Evolutionary conservation across 2,329 filamentous ascomycete species (phyloP).

Genomic region (Triangularia verruculosa): DNA sequence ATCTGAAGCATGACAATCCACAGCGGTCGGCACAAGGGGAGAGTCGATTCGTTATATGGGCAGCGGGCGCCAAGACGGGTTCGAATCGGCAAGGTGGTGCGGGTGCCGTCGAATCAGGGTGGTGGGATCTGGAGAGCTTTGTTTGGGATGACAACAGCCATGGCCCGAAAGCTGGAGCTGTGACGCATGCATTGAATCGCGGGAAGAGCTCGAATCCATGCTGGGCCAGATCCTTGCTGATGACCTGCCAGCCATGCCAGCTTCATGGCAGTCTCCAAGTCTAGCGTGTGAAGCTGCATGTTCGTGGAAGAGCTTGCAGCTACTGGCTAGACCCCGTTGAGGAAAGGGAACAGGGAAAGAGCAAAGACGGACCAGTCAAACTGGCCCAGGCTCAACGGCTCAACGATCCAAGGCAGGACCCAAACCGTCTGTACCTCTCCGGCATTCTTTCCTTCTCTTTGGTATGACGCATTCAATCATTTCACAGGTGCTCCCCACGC

Average conservation of each 20-base stretch:
- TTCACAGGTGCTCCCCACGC: constrained; percentile 7
- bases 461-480: constrained; percentile 7
- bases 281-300: background rate
- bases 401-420: constrained; percentile 6
- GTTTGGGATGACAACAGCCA: constrained; percentile 14
- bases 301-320: background rate
- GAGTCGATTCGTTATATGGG: background rate
- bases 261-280: background rate
- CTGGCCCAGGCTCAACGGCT: background rate
- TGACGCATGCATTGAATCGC: constrained; percentile 23
- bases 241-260: background rate
- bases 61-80: background rate
- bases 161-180: constrained; percentile 9
- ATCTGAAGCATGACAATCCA: background rate
- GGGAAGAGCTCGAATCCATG: constrained; percentile 6
- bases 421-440: constrained; percentile 1
- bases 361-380: background rate
- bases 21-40: background rate
- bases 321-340: background rate
- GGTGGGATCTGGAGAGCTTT: constrained; percentile 2
- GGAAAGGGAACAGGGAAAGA: background rate
- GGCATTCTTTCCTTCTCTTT: background rate
- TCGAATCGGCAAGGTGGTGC: background rate
- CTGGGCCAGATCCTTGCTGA: background rate
- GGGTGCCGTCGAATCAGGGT: background rate